Evolutionary conservation across 2,329 filamentous ascomycete genomes (phyloP), one percentile per base, ranked within the genome.

Genomic region (Incumbomyces lentus): DNA sequence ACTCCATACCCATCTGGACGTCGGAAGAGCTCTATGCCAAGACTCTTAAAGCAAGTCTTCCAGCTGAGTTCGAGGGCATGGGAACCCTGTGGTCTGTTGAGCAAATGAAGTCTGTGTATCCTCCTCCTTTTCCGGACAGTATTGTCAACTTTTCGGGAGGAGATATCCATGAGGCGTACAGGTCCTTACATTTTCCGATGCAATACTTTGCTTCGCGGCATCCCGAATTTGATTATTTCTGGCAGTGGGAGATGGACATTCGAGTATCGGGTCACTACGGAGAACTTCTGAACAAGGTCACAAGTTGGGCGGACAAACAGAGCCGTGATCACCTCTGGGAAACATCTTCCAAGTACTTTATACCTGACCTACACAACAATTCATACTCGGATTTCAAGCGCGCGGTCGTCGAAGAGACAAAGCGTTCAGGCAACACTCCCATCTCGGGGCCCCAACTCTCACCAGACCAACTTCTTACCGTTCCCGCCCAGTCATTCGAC

Each of bases 281-380:
- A 64, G 82, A 89, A 59, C 73, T 90, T 12, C 81, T 90, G 52
- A 72, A 82, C 51, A 75, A 79, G 36, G 70, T 86, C 11, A 73
- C 73, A 12, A 68, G 72, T 38, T 90, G 84, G 79, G 78, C 81
- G 1, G 73, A 73, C 47, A 63, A 76, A 40, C 84, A 90, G 60
- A 78, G 81, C 1, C 76, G 84, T 22, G 75, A 78, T 49, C 77
- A 79, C n/a, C 70, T 87, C 8, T 90, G 85, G 85, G 85, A 90
- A 61, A 78, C 84, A 40, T 82, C 79, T 41, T 74, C 79, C 18
- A 80, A 83, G 51, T 90, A 88, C 66, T 90, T 87, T 60, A 78
- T 88, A 7, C 85, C 84, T 0, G 68, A 50, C 10, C 42, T 55
- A 6, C 40, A 54, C 44, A 46, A 55, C 34, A 30, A 49, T 31